A percentile compares a stretch with the other conserved stretches of the same genome.
These are phyloP conservation scores for Trichoderma semiorbis DNA, from an alignment of 2,329 filamentous ascomycete genomes.

Conservation along the genomic window DNA sequence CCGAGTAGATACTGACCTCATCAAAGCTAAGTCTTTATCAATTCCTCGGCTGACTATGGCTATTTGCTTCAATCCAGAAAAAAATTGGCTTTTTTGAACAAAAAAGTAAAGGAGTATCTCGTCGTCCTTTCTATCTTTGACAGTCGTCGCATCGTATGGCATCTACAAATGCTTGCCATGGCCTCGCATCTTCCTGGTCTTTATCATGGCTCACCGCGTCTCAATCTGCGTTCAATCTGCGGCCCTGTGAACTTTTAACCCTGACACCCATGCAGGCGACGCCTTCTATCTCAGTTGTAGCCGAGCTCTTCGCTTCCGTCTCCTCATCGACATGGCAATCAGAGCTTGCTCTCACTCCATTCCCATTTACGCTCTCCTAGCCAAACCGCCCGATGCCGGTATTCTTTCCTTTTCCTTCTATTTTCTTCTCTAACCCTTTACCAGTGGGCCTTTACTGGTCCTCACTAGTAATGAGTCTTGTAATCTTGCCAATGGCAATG, in stretches of 20 bases:
- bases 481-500: conserved; percentile 99
- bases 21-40: background rate
- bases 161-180: conserved; percentile 9
- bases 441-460: background rate
- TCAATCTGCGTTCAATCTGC: background rate
- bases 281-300: background rate
- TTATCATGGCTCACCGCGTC: background rate
- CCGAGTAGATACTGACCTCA: background rate
- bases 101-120: background rate
- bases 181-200: background rate
- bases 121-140: conserved; percentile 12
- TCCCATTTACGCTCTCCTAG: background rate
- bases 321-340: background rate
- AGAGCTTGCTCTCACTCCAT: background rate
- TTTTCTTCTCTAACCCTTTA: background rate
- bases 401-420: background rate
- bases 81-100: background rate
- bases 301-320: background rate
- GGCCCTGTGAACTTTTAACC: background rate
- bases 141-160: conserved; percentile 18
- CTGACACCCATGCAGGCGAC: background rate
- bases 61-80: conserved; percentile 4
- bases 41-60: background rate
- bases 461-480: conserved; percentile 62
- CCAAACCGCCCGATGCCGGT: background rate